Evolutionary conservation across 768 basidiomycete genomes (phyloP).

Genomic region (Boletus coccyginus): DNA sequence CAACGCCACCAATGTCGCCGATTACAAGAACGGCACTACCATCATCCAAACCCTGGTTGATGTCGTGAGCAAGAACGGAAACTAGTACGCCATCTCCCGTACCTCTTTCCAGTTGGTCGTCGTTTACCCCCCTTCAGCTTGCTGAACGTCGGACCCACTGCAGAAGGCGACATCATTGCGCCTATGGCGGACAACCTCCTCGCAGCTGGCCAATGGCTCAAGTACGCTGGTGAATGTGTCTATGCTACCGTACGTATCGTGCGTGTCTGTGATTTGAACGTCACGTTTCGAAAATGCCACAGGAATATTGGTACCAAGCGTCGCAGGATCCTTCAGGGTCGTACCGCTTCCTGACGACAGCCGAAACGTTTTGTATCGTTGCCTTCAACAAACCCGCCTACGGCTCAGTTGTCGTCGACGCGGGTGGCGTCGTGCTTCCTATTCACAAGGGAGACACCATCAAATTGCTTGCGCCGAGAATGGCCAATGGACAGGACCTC

Average conservation of each 20-base stretch:
- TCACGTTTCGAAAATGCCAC: background rate
- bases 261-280: background rate
- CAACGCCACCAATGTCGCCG: constrained; percentile 36
- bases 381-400: constrained; percentile 37
- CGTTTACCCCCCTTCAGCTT: constrained; percentile 32
- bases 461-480: constrained; percentile 36
- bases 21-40: constrained; percentile 49
- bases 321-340: constrained; percentile 36
- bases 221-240: constrained; percentile 48
- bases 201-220: constrained; percentile 52
- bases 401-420: constrained; percentile 34
- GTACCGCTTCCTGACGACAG: constrained; percentile 49
- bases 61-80: constrained; percentile 61
- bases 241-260: constrained; percentile 46
- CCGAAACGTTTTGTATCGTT: constrained; percentile 50
- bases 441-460: constrained; percentile 43
- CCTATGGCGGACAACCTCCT: constrained; percentile 47
- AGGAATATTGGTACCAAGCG: constrained; percentile 50
- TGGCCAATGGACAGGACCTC: constrained; percentile 12
- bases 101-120: background rate
- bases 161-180: constrained; percentile 50
- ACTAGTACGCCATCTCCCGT: constrained; percentile 41
- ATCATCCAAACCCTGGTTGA: constrained; percentile 53
- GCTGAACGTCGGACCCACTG: constrained; percentile 52
- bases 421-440: constrained; percentile 38